Conservation (phyloP, 2,329 filamentous ascomycete species). For the Colletotrichum horii region DNA sequence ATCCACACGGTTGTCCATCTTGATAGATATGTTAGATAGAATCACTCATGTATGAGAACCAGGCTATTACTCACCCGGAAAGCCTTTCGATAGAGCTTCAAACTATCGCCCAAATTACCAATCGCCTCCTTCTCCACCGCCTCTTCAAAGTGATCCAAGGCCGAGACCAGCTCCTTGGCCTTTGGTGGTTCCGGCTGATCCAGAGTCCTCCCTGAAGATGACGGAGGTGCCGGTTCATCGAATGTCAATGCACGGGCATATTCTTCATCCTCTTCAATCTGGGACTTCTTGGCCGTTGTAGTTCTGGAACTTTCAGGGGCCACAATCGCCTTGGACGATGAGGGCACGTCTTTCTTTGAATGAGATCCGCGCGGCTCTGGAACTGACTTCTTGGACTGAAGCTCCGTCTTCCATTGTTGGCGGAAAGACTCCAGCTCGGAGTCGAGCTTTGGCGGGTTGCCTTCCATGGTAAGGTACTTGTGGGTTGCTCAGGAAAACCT, state of each 20-base stretch:
- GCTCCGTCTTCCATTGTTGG: constrained; percentile 84
- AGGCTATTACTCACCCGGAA: constrained; percentile 68
- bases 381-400: constrained; percentile 49
- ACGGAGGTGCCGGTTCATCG: constrained; percentile 27
- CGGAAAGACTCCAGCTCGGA: constrained; percentile 87
- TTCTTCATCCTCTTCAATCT: constrained; percentile 41
- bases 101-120: constrained; percentile 86
- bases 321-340: constrained; percentile 24
- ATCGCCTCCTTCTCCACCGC: constrained; percentile 88
- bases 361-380: background rate
- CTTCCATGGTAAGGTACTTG: background rate
- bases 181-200: constrained; percentile 23
- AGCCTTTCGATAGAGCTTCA: constrained; percentile 86
- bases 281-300: background rate
- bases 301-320: constrained; percentile 24
- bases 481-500: background rate
- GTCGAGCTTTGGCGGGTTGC: constrained; percentile 45
- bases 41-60: background rate
- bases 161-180: constrained; percentile 67
- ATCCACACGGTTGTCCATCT: constrained; percentile 88
- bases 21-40: background rate
- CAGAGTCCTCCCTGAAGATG: background rate
- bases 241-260: constrained; percentile 37
- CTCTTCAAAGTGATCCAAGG: constrained; percentile 90
- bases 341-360: constrained; percentile 30